Evolutionary conservation across 345 rosid species (phyloP), one percentile per base, ranked within the genome.

Genomic region (Geranium brycei): DNA sequence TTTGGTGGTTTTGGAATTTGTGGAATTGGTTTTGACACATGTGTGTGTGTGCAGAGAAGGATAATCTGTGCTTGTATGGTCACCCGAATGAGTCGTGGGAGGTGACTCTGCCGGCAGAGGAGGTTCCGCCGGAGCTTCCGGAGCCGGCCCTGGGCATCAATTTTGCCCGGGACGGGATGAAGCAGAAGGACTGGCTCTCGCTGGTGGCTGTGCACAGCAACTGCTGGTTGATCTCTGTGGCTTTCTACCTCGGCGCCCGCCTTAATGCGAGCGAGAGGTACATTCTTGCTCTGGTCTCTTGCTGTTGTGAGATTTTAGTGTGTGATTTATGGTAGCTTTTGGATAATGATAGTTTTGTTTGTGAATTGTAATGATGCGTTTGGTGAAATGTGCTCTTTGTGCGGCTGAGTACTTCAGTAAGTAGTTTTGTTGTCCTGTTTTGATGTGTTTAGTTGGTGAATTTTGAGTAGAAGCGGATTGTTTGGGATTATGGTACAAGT

Each of bases 111-210:
- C 99, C 99, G 12, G 96, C 99, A 0, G 96, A 90, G 76, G 97
- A 93, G 81, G 97, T 88, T 62, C 99, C 97, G 5, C 92, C 99
- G 0, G 97, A 90, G 88, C 84, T 93, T 41, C 99, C 99, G 60
- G 99, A 93, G 76, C 97, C 97, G 1, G 97, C 97, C 0, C 85
- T 88, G 63, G 99, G 99, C 40, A 93, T 93, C 72, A 93, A 88
- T 79, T 93, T 88, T 64, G 95, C 96, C 0, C 81, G 99, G 78
- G 99, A 93, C 79, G 96, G 99, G 30, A 93, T 90, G 97, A 84
- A 85, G 75, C 81, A 91, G 60, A 91, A 91, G 73, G 97, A 93
- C 69, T 93, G 97, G 97, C 83, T 93, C 51, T 88, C 97, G 12
- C 71, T 93, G 51, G 89, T 93, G 63, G 96, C 99, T 6, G 96